Evolutionary conservation across 768 basidiomycete genomes (phyloP), one percentile per base, ranked within the genome.

Genomic region (Mycena rosella): DNA sequence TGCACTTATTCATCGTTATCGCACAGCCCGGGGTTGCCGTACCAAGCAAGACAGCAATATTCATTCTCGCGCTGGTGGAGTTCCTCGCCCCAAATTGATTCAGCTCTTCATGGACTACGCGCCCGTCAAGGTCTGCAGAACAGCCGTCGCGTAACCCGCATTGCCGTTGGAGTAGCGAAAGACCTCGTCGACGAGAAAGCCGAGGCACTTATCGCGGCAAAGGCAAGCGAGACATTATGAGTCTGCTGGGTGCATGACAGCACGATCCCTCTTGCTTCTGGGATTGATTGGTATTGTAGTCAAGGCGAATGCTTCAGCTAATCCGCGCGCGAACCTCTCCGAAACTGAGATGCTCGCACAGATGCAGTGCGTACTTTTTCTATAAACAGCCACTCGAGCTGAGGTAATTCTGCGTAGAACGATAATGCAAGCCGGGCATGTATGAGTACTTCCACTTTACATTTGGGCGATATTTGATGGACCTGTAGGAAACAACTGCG

Each of bases 401-500:
- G 24, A 22, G 3, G 5, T 51, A 15, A 24, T 27, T 11, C 8
- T 32, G 30, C 7, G 42, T 30, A 67, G 65, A 5, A 67, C 65
- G 17, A 60, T 67, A 54, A 60, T 60, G 59, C 49, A 52, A 30
- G 65, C 51, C 8, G 65, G 65, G 36, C 65, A 67, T 40, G 62
- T 63, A 40, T 34, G 54, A n/a, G 18, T 32, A n/a, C n/a, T 29
- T 1, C 2, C 24, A 34, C 20, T 11, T 34, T 11, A 17, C 22
- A 15, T 36, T 20, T 3, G 17, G 6, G 10, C 20, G 20, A n/a
- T 53, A 10, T 14, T 85, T 85, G 2, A 86, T 48, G 1, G 15
- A 4, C 42, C n/a, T 5, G 13, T 17, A 91, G 74, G 91, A 90
- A 74, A 91, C 90, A 4, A 88, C 86, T 54, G 84, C 90, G 7